These are phyloP conservation scores for Hanseniaspora clermontiae DNA, from an alignment of 805 yeast species.

Conservation along the genomic window DNA sequence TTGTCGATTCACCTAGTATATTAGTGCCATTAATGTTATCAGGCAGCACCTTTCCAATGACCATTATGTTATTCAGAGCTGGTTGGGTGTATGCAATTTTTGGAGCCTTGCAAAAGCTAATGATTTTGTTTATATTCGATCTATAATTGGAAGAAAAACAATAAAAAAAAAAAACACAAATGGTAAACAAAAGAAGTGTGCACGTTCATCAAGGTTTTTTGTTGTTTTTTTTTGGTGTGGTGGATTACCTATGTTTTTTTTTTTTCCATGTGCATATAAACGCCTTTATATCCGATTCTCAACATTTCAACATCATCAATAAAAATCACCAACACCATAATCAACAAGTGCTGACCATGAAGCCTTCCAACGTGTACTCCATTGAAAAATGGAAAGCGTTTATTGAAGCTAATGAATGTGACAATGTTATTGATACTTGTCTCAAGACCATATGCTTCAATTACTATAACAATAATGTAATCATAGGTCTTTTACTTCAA, in stretches of 20 bases:
- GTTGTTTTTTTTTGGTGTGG: background rate
- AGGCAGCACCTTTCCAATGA: conserved; percentile 7
- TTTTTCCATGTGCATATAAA: background rate
- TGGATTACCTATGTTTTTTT: background rate
- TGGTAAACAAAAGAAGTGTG: background rate
- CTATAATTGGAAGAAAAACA: too few species aligned
- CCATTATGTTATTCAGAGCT: background rate
- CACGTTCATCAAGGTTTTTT: too few species aligned
- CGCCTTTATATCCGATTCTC: background rate
- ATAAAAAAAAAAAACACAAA: background rate
- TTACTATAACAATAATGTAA: background rate
- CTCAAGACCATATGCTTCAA: background rate
- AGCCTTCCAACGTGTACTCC: background rate
- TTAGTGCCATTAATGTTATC: conserved; percentile 1
- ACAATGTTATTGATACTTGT: background rate
- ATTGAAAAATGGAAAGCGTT: background rate
- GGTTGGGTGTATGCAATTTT: too few species aligned
- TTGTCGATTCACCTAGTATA: conserved; percentile 5
- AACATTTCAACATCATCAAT: background rate
- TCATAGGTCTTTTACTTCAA: background rate
- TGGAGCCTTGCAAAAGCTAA: too few species aligned
- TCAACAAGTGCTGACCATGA: background rate
- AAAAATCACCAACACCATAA: background rate
- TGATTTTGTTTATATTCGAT: too few species aligned
- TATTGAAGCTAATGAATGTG: background rate